phyloP scores from a whole-genome alignment of 2,329 filamentous ascomycete genomes.

The Aspergillus transmontanensis region DNA sequence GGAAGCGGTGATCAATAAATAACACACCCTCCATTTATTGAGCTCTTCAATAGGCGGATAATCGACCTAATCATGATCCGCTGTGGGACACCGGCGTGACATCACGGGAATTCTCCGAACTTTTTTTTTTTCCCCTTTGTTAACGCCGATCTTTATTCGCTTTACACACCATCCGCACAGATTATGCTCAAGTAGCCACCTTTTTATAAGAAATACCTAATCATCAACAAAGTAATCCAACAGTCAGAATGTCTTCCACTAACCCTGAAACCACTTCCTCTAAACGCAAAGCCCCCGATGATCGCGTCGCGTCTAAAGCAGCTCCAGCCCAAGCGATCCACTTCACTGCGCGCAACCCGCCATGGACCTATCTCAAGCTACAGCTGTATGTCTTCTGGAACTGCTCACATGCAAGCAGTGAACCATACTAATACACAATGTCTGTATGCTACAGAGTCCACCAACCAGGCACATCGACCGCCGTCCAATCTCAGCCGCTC shows the following conservation, averaged over 20 bases:
- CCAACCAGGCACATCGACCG: conserved; percentile 27
- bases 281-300: conserved; percentile 32
- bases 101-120: conserved; percentile 21
- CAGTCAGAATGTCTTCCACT: conserved; percentile 3
- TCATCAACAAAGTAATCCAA: neutral
- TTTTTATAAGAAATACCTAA: neutral
- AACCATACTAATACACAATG: conserved; percentile 1
- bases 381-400: conserved; percentile 37
- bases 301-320: conserved; percentile 5
- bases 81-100: conserved; percentile 17
- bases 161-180: neutral
- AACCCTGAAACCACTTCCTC: neutral
- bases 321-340: conserved; percentile 21
- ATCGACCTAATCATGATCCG: neutral
- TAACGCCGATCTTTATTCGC: neutral
- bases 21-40: neutral
- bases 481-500: conserved; percentile 27
- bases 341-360: conserved; percentile 47
- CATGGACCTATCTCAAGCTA: conserved; percentile 48
- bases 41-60: neutral
- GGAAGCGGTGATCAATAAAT: conserved; percentile 20
- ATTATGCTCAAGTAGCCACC: neutral
- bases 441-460: conserved; percentile 24
- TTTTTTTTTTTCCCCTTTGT: conserved; percentile 12
- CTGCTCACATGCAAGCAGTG: neutral